Base-by-base conservation (phyloP, 2,329 filamentous ascomycete genomes). In the Fusarium coffeatum region DNA sequence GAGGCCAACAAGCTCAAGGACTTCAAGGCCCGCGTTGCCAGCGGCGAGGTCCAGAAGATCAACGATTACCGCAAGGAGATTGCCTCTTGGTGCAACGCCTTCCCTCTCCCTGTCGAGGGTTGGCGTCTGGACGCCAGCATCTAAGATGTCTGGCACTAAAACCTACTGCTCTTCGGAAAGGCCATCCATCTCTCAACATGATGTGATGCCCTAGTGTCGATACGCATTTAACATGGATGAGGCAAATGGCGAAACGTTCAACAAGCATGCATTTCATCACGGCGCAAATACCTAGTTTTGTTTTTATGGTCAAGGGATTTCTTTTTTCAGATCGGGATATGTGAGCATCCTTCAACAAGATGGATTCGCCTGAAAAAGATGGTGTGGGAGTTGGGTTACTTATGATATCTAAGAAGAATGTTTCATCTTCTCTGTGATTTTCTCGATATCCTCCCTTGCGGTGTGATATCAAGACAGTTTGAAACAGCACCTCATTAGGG, bases 1-100 rank as follows among this genome's bases (percentile, higher is more conserved):
- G 92, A 96, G 83, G 93, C 93, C 78, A 99, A 98, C 90, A 98
- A 97, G 90, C 93, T 97, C 82, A 98, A 98, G 90, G 96, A 99
- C 87, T 98, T 99, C 92, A 97, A 95, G 88, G 90, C 89, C 80
- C 95, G 93, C 88, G 93, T 97, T 68, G 89, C 92, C 62, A 84
- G 87, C 73, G 94, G 93, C 71, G 88, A 91, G 78, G 87, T 97
- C 50, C 83, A 88, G 66, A 92, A 94, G 86, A 95, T 99, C 83
- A 90, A 92, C 80, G 88, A 87, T 74, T 87, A 97, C 80, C 92
- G 90, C 86, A 92, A 93, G 85, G 95, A 98, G 88, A 94, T 99
- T 80, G 86, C 93, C 48, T 84, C 84, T 50, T 99, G 95, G 95
- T 93, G 93, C 79, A 88, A 87, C 79, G 89, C 88, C 73, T 99